These are phyloP conservation scores for Blastobotrys buckinghamii DNA, from an alignment of 1,139 yeast species.

Conservation along the genomic window DNA sequence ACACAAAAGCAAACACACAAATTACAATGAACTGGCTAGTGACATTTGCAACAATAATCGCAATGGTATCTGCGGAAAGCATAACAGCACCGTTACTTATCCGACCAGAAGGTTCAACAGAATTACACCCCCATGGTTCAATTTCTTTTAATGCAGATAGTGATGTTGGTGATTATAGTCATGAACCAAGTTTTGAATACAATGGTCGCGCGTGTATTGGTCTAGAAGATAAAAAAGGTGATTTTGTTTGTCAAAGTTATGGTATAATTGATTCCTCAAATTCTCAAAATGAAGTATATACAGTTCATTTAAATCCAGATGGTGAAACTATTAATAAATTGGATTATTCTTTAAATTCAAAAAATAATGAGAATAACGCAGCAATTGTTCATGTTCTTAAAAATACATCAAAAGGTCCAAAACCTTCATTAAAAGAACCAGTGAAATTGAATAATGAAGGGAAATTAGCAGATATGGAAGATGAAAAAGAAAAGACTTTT, in stretches of 20 bases:
- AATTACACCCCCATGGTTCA: constrained; percentile 5
- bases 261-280: constrained; percentile 1
- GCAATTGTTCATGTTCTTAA: neutral
- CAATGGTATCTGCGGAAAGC: constrained; percentile 5
- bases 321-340: constrained; percentile 13
- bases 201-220: constrained; percentile 25
- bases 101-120: constrained; percentile 13
- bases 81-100: constrained; percentile 13
- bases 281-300: constrained; percentile 11
- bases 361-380: neutral
- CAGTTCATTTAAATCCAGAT: constrained; percentile 14
- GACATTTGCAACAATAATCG: no score
- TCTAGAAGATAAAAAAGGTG: constrained; percentile 7
- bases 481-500: constrained; percentile 29
- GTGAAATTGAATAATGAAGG: constrained; percentile 25
- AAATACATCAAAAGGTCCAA: constrained; percentile 21
- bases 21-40: no score
- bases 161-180: constrained; percentile 1
- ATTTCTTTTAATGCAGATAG: constrained; percentile 8
- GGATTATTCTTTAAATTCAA: constrained; percentile 12
- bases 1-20: no score
- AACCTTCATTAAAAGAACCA: constrained; percentile 24
- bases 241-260: constrained; percentile 21
- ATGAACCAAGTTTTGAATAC: neutral
- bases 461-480: constrained; percentile 25